Base-by-base conservation (phyloP, 768 basidiomycete genomes). In the Amanita exitialis region DNA sequence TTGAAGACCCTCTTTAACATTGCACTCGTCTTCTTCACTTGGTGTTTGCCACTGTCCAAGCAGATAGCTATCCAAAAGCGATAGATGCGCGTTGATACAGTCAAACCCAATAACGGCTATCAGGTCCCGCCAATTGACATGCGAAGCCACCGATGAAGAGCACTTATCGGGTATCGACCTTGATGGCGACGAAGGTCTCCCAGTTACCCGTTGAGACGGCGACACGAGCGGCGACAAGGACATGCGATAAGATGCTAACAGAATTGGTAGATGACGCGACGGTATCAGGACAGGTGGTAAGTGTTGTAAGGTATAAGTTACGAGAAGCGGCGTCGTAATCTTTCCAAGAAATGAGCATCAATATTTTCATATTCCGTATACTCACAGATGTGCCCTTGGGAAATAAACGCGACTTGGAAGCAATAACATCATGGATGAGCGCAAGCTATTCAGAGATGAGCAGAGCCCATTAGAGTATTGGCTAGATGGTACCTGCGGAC, bases 31-130 rank as follows among this genome's bases (percentile, higher is more conserved):
- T 10, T 42, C 28, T 50, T 58, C 23, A 57, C 58, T 45, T 23
- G 42, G 15, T 20, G 32, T 25, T 34, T 56, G 58, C 82, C 83
- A 86, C 38, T 76, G 73, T 1, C 73, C 77, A 7, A 88, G 64
- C 1, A 89, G 69, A 59, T 75, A 83, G 1, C 74, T 67, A 55
- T 89, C 86, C 7, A 89, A 58, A 1, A 88, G 66, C 16, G 69
- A 69, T 30, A 89, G 67, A 54, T 80, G 77, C 27, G 77, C 70
- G 54, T 78, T 72, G 3, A 81, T 65, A 58, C 74, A 76, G 15
- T 69, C 64, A 50, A 60, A 64, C 4, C 72, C 66, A 13, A 62
- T 50, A 2, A 52, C 30, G 1, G 51, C 39, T 13, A 58, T 52
- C 2, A 60, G 43, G 15, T 64, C 62, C 1, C 50, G 57, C 65